Base-by-base conservation (phyloP, 2,329 filamentous ascomycete species). In the Corynespora cassiicola region DNA sequence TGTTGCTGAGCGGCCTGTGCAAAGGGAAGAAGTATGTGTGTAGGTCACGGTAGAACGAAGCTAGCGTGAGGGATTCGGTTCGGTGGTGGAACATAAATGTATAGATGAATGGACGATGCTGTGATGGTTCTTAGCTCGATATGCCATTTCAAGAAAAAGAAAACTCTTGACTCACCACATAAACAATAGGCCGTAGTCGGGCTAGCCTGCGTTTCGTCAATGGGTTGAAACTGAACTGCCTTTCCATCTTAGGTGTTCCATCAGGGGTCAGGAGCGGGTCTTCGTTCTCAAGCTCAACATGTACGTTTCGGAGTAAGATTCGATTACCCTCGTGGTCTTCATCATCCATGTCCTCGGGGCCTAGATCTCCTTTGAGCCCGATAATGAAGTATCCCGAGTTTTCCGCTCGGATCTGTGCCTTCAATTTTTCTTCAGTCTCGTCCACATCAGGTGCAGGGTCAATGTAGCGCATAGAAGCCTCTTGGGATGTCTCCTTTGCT, bases 51-150 rank as follows among this genome's bases (percentile, higher is more conserved):
- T 76, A 77, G 57, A 77, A 76, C 8, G 61, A 58, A 2, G 68
- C 52, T 6, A 73, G 63, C 22, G 55, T 61, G 12, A 79, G 61
- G 2, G 81, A 79, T 36, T 80, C 75, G 6, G 85, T 85, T 30
- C 75, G 75, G 26, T 78, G 71, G 31, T 78, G 70, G 64, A 92
- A 92, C 4, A 94, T 72, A 45, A 94, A 85, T 1, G 85, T 80
- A 62, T 88, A 91, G 31, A 92, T 79, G 66, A 92, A 92, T 0
- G 88, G 88, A 16, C 78, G 80, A 62, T 84, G 74, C 65, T 69
- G 32, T 32, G n/a, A 23, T 7, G 6, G 5, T 21, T 15, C 10
- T 43, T n/a, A 35, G 36, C 19, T 31, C 16, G 5, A 10, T 18
- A 14, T 26, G 12, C 10, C 2, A 16, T 24, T 19, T n/a, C 14